Conservation (phyloP, 768 basidiomycete species). For the Strobilomyces confusus region DNA sequence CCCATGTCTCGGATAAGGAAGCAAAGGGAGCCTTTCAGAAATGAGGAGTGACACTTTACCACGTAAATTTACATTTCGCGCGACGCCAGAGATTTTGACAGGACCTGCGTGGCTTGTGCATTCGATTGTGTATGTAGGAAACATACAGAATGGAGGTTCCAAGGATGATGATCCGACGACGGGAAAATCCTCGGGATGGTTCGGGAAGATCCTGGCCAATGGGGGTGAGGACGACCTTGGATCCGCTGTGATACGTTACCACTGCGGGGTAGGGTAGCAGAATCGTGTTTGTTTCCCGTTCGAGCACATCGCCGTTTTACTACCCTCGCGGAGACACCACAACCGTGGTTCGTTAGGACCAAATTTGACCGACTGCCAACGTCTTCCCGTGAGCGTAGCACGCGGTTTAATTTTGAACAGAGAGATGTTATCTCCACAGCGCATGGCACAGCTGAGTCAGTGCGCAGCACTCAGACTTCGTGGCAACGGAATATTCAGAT, state of each 20-base stretch:
- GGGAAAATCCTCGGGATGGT: constrained; percentile 12
- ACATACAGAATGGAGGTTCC: constrained; percentile 6
- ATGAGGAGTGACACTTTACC: constrained; percentile 17
- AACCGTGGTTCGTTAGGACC: not conserved
- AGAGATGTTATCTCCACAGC: not conserved
- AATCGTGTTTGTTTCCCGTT: not conserved
- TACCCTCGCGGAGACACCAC: not conserved
- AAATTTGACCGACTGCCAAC: constrained; percentile 14
- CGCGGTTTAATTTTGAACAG: not conserved
- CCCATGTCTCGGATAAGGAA: constrained; percentile 21
- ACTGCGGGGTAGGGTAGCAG: constrained; percentile 10
- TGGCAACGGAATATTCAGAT: not conserved
- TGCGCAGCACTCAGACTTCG: not conserved
- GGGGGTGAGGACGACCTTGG: constrained; percentile 7
- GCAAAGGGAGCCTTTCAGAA: constrained; percentile 4
- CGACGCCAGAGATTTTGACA: constrained; percentile 7
- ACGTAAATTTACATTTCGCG: constrained; percentile 21
- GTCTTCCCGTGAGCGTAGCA: not conserved
- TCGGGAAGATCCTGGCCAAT: constrained; percentile 21
- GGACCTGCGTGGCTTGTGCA: constrained; percentile 7
- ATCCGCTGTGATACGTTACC: not conserved
- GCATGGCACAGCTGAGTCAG: constrained; percentile 13
- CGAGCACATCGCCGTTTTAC: not conserved
- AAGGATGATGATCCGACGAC: constrained; percentile 21
- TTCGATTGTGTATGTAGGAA: constrained; percentile 2